Conservation (phyloP, 1,284 basidiomycete genomes). For the Sutorius eximius region DNA sequence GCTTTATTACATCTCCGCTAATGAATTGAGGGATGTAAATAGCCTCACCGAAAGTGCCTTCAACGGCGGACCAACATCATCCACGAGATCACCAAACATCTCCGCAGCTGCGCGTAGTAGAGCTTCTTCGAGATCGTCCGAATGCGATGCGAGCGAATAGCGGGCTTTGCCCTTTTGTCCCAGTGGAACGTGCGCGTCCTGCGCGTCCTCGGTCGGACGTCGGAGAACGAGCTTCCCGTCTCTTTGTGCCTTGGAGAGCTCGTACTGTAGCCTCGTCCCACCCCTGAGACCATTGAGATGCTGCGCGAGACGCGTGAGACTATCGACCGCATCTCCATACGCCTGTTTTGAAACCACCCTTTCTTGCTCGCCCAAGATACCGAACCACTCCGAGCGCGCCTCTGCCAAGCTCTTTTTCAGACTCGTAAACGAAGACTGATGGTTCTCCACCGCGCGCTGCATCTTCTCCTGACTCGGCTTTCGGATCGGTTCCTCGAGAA, state of each 20-base stretch:
- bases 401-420: conserved; percentile 83
- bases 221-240: conserved; percentile 50
- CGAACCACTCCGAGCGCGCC: conserved; percentile 80
- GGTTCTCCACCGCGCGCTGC: conserved; percentile 73
- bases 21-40: background rate
- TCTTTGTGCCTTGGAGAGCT: conserved; percentile 68
- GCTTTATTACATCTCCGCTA: conserved; percentile 3
- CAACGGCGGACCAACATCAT: conserved; percentile 79
- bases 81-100: conserved; percentile 82
- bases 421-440: conserved; percentile 85
- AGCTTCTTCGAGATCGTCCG: conserved; percentile 53
- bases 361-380: conserved; percentile 39
- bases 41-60: conserved; percentile 70
- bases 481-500: conserved; percentile 71
- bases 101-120: conserved; percentile 66
- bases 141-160: conserved; percentile 17
- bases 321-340: conserved; percentile 83
- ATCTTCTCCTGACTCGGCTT: conserved; percentile 60
- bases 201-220: conserved; percentile 24
- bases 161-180: conserved; percentile 10
- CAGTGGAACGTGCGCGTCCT: conserved; percentile 7
- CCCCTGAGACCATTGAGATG: conserved; percentile 86
- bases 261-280: conserved; percentile 80
- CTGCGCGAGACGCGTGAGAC: conserved; percentile 85
- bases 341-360: conserved; percentile 51